phyloP scores from a whole-genome alignment of 805 yeast genomes.

The Cyberlindnera americana region DNA sequence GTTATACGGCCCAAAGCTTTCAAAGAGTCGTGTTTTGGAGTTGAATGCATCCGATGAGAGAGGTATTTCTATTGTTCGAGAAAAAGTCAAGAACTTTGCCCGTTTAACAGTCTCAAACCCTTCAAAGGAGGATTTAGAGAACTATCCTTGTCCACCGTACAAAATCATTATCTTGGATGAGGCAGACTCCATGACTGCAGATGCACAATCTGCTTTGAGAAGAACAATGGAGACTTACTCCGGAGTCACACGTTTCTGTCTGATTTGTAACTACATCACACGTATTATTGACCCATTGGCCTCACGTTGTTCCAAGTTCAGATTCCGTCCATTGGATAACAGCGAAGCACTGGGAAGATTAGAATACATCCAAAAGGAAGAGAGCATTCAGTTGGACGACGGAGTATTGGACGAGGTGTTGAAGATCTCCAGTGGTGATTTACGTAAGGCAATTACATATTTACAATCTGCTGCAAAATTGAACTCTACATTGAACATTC shows the following conservation, averaged over 20 bases:
- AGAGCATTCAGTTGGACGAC: conserved; percentile 38
- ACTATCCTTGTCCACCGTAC: conserved; percentile 95
- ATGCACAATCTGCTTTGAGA: conserved; percentile 92
- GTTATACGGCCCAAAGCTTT: conserved; percentile 68
- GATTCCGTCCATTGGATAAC: conserved; percentile 77
- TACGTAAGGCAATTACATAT: conserved; percentile 87
- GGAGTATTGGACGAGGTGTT: conserved; percentile 62
- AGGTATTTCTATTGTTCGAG: conserved; percentile 84
- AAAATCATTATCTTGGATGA: conserved; percentile 91
- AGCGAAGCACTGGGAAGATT: conserved; percentile 68
- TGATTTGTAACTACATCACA: conserved; percentile 94
- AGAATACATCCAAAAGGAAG: conserved; percentile 52
- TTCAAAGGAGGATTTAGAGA: conserved; percentile 55
- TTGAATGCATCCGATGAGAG: conserved; percentile 89
- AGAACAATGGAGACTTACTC: conserved; percentile 94
- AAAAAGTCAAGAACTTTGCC: conserved; percentile 83
- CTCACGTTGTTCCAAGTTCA: conserved; percentile 91
- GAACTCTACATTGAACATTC: conserved; percentile 25
- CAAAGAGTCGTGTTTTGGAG: conserved; percentile 71
- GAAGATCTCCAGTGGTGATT: conserved; percentile 79
- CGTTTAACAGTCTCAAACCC: conserved; percentile 82
- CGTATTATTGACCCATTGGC: conserved; percentile 96
- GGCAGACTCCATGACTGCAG: conserved; percentile 96
- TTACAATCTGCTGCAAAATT: conserved; percentile 79
- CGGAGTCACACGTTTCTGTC: conserved; percentile 84